Evolutionary conservation across 2,329 filamentous ascomycete genomes (phyloP).

Genomic region (Fusarium transvaalense): DNA sequence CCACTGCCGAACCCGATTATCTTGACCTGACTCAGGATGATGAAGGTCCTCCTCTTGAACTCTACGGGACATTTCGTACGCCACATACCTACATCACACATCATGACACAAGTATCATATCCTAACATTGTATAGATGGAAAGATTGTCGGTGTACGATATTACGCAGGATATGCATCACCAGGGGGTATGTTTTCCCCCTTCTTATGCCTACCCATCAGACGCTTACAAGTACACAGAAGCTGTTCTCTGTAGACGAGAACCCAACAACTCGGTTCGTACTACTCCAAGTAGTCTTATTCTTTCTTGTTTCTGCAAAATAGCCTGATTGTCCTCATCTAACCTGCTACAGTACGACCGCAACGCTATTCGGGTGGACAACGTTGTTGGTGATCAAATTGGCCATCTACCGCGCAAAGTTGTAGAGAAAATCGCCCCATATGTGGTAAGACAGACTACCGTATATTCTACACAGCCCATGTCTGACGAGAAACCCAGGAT

Average conservation of each 20-base stretch:
- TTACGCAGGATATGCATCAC: slow-evolving; percentile 72
- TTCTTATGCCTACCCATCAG: not conserved
- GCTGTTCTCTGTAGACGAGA: slow-evolving; percentile 73
- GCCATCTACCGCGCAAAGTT: slow-evolving; percentile 77
- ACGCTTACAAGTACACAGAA: slow-evolving; percentile 53
- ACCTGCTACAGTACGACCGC: slow-evolving; percentile 65
- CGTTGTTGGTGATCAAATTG: slow-evolving; percentile 80
- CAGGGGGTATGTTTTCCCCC: slow-evolving; percentile 57
- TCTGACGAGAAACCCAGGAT: slow-evolving; percentile 59
- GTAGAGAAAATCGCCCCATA: slow-evolving; percentile 80
- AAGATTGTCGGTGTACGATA: slow-evolving; percentile 68
- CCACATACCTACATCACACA: slow-evolving; percentile 1
- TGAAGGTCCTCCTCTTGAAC: slow-evolving; percentile 57
- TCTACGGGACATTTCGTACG: slow-evolving; percentile 63
- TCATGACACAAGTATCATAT: not conserved
- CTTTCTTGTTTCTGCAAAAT: not conserved
- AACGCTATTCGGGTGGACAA: slow-evolving; percentile 87
- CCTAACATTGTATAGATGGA: slow-evolving; percentile 52
- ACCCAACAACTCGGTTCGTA: slow-evolving; percentile 68
- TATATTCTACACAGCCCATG: not conserved
- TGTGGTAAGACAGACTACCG: slow-evolving; percentile 63
- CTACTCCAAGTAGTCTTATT: slow-evolving; percentile 28
- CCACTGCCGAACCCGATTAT: slow-evolving; percentile 53
- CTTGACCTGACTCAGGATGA: slow-evolving; percentile 60
- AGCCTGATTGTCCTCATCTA: slow-evolving; percentile 8